phyloP scores from a whole-genome alignment of 192 early-diverging fungal genomes.

The Powellomyces hirtus region DNA sequence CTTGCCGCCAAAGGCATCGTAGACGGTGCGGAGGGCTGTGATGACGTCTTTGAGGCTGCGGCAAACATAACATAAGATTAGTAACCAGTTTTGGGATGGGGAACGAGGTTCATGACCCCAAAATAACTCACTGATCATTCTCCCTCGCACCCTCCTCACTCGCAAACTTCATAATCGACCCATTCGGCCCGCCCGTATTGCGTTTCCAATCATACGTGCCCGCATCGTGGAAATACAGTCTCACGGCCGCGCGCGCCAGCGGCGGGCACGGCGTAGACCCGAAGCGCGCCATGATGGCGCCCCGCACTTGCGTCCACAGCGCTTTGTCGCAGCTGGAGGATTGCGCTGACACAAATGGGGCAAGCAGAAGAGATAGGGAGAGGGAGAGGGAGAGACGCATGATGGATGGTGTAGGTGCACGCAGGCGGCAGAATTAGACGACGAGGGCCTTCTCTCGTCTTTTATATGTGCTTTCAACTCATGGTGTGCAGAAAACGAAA shows the following conservation, averaged over 20 bases:
- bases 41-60: constrained; percentile 1
- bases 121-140: background rate
- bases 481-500: too few species aligned
- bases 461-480: too few species aligned
- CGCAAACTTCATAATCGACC: constrained; percentile 3
- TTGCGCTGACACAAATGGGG: too few species aligned
- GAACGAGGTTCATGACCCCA: too few species aligned
- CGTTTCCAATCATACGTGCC: background rate
- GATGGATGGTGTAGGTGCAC: too few species aligned
- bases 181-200: constrained; percentile 3
- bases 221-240: constrained; percentile 7
- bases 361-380: too few species aligned
- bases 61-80: background rate
- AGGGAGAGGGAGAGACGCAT: too few species aligned
- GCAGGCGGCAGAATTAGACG: too few species aligned
- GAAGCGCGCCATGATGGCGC: background rate
- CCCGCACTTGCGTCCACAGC: background rate
- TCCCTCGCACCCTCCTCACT: background rate
- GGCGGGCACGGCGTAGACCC: background rate
- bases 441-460: too few species aligned
- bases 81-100: background rate
- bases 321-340: background rate
- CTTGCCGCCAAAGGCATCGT: background rate
- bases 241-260: background rate
- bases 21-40: background rate